Percentiles rank a stretch among this genome's conserved stretches.
Conservation (phyloP, 2,329 filamentous ascomycete species). For the Cladosporium colombiae region DNA sequence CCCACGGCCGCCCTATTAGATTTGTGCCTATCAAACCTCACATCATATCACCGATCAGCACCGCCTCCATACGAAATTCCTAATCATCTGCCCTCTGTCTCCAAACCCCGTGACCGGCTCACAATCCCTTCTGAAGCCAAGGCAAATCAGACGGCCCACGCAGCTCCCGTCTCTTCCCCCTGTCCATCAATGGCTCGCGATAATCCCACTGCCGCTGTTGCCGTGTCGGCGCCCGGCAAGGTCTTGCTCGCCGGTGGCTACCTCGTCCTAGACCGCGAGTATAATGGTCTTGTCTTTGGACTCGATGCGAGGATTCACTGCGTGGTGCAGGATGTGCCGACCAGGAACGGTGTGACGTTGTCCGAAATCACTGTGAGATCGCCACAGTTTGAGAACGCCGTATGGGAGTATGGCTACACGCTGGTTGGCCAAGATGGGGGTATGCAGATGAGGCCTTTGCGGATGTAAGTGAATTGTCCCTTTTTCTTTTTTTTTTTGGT, state of each 20-base stretch:
- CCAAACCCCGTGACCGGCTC: neutral
- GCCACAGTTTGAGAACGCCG: slow-evolving; percentile 83
- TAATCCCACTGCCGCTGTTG: slow-evolving; percentile 20
- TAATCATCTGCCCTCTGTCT: neutral
- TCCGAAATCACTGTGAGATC: slow-evolving; percentile 82
- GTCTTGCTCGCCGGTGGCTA: slow-evolving; percentile 94
- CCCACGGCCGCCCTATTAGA: too few species aligned
- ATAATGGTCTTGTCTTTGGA: slow-evolving; percentile 72
- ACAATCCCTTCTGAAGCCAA: neutral
- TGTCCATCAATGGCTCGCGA: slow-evolving; percentile 9
- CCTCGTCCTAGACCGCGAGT: slow-evolving; percentile 83
- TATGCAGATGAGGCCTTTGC: slow-evolving; percentile 76
- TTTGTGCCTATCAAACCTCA: neutral
- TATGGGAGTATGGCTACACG: slow-evolving; percentile 85
- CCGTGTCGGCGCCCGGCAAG: slow-evolving; percentile 90
- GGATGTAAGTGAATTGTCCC: slow-evolving; percentile 63
- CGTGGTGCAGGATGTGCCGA: slow-evolving; percentile 56
- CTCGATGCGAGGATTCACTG: slow-evolving; percentile 66
- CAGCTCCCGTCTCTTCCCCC: neutral
- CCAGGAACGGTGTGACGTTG: slow-evolving; percentile 61
- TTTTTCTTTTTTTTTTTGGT: neutral
- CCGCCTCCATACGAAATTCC: neutral
- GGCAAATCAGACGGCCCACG: neutral
- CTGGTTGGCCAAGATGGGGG: slow-evolving; percentile 71
- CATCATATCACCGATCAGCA: slow-evolving; percentile 17